Evolutionary conservation across 208 protist species (phyloP), one percentile per base, ranked within the genome.

Genomic region (Herpetomonas samuelpessoai): DNA sequence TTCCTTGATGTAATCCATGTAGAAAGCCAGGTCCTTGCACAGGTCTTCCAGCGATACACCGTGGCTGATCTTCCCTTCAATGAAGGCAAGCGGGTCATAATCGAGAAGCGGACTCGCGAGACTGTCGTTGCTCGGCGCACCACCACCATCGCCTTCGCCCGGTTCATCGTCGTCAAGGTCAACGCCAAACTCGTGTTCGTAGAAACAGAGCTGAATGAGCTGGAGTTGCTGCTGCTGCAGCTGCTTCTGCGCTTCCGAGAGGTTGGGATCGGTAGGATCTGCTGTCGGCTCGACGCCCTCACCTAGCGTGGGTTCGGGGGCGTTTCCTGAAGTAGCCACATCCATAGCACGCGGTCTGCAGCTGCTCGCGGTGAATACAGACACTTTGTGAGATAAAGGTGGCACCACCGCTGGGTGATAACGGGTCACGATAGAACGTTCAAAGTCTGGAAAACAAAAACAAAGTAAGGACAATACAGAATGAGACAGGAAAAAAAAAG

Each of bases 181-280:
- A n/a, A 94, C 79, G 57, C 83, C 88, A 57, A 95, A 92, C 66
- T 95, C 88, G 35, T 91, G 78, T 57, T 95, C 85, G 35, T 71
- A 74, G 65, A 95, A 95, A 64, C 88, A 95, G 0, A 95, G 69
- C 57, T 95, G 80, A 48, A 92, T 83, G 30, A 95, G 79, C 29
- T 88, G 71, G 12, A 95, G 70, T 50, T 92, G 77, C 57, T 91
- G 71, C 55, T 77, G 48, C 3, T 74, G 59, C 24, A 76, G 26
- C 52, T 74, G 53, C 2, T 52, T 12, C 21, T 62, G 25, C 7
- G 25, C 35, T 21, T 46, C 28, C 18, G 31, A 3, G 53, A 3
- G 4, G 44, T 47, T n/a, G 21, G 26, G 3, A 18, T 49, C 44
- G n/a, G n/a, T n/a, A n/a, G n/a, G n/a, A n/a, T n/a, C n/a, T n/a